Conservation (phyloP, 306 rosid species). For the Pachyrhizus erosus region DNA sequence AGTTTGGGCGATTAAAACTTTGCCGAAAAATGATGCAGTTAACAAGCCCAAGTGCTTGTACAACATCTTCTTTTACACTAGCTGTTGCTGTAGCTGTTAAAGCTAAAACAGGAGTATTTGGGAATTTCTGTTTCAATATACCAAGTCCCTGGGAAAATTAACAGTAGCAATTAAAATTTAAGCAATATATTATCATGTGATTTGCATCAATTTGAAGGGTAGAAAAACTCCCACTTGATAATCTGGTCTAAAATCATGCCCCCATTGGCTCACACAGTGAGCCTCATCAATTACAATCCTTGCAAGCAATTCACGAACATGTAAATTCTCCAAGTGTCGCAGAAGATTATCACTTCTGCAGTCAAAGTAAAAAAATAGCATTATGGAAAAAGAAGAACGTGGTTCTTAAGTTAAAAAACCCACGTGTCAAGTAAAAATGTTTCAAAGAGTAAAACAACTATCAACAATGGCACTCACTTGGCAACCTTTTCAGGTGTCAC, state of each 20-base stretch:
- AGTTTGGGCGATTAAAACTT: constrained; percentile 98
- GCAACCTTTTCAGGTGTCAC: constrained; percentile 99
- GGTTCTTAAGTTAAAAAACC: constrained; percentile 32
- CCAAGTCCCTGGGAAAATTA: constrained; percentile 85
- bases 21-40: constrained; percentile 94
- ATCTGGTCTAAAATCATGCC: constrained; percentile 99
- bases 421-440: constrained; percentile 27
- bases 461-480: constrained; percentile 59
- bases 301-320: constrained; percentile 87
- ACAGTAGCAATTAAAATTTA: constrained; percentile 34
- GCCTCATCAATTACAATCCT: constrained; percentile 98
- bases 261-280: constrained; percentile 99
- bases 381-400: constrained; percentile 34
- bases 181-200: constrained; percentile 5
- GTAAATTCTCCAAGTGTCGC: constrained; percentile 80
- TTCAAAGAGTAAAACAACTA: constrained; percentile 21
- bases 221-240: constrained; percentile 76
- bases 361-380: neutral
- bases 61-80: constrained; percentile 98
- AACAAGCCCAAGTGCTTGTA: constrained; percentile 95
- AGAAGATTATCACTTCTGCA: constrained; percentile 93
- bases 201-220: constrained; percentile 30
- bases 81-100: constrained; percentile 99
- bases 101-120: constrained; percentile 93
- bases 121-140: constrained; percentile 93